These are phyloP conservation scores for Citrus glauca DNA, from an alignment of 345 rosid genomes.

Conservation along the genomic window DNA sequence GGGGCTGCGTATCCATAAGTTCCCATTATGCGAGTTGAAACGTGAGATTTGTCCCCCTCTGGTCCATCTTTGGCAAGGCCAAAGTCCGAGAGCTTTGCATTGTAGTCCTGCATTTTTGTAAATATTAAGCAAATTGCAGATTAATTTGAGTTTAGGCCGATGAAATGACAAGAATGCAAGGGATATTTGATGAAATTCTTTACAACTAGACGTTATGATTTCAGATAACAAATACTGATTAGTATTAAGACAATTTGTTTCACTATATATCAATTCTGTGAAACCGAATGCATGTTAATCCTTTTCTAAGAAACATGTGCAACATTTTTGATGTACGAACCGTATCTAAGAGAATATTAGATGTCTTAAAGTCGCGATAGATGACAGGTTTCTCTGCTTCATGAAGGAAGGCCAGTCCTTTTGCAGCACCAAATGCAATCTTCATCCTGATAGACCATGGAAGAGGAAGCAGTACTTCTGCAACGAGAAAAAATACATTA, in stretches of 20 bases:
- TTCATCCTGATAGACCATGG: conserved; percentile 51
- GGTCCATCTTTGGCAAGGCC: conserved; percentile 99
- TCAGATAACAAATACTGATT: background rate
- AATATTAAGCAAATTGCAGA: background rate
- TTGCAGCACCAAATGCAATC: conserved; percentile 68
- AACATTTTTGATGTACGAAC: conserved; percentile 35
- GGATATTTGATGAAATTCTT: background rate
- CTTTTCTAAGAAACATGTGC: background rate
- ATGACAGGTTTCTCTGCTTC: conserved; percentile 96
- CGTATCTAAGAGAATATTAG: conserved; percentile 82
- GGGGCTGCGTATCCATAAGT: conserved; percentile 99
- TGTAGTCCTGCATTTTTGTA: conserved; percentile 62
- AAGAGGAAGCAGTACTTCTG: conserved; percentile 91
- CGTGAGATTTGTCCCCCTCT: conserved; percentile 93
- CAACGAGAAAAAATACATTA: conserved; percentile 12
- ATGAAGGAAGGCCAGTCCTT: conserved; percentile 95
- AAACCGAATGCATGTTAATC: background rate
- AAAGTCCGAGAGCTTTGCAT: conserved; percentile 90
- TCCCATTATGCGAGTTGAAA: conserved; percentile 98
- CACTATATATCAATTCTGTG: background rate
- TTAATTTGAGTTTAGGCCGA: background rate
- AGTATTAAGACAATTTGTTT: background rate
- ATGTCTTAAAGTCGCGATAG: conserved; percentile 94
- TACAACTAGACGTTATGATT: background rate
- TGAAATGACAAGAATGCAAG: background rate